Evolutionary conservation across 2,329 filamentous ascomycete genomes (phyloP).

Genomic region (Leptographium flavum): DNA sequence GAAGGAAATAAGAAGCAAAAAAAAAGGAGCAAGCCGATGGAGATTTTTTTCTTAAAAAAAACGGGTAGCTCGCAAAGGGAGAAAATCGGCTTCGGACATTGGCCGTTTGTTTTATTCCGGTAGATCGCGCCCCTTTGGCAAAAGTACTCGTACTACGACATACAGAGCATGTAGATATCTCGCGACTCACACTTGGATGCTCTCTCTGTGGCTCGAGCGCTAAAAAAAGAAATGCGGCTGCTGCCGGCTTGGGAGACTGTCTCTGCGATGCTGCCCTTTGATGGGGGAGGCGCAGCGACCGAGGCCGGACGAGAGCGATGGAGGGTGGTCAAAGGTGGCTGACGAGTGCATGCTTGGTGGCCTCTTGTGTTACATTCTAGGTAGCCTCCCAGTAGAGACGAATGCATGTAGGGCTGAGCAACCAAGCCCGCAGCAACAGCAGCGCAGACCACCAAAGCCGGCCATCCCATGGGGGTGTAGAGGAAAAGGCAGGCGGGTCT

Average conservation of each 20-base stretch:
- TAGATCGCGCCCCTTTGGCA: no score
- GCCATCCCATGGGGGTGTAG: background rate
- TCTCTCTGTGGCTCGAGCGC: background rate
- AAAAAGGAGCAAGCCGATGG: no score
- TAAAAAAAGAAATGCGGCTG: background rate
- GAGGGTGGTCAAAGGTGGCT: background rate
- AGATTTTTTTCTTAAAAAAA: no score
- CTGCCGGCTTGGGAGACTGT: background rate
- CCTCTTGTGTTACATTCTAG: background rate
- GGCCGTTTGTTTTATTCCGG: no score
- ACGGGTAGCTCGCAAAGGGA: no score
- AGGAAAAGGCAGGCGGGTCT: background rate
- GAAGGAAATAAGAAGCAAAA: background rate
- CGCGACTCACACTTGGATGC: no score
- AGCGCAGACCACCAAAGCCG: background rate
- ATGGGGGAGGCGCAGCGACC: background rate
- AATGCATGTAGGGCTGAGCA: slow-evolving; percentile 10
- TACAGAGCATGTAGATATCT: no score
- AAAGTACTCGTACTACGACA: no score
- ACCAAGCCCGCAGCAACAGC: background rate
- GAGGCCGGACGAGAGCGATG: background rate
- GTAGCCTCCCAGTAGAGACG: background rate
- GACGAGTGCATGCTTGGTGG: background rate
- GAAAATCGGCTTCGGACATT: no score
- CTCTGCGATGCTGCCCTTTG: background rate